Base-by-base conservation (phyloP, 805 yeast species). In the Lipomyces sp. region DNA sequence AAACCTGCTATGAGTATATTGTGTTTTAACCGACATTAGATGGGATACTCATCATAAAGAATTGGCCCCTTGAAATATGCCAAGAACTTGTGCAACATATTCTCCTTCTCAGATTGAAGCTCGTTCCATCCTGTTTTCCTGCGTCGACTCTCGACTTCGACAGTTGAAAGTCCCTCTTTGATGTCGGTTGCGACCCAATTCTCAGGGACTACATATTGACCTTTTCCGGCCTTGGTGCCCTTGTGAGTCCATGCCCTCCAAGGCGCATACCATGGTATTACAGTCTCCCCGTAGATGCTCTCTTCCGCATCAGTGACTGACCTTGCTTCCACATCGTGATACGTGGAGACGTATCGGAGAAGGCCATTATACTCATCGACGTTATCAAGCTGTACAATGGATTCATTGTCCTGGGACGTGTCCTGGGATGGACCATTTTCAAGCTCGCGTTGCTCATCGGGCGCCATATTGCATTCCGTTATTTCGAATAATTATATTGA, bases 51-150 rank as follows among this genome's bases (percentile, higher is more conserved):
- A 51, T 30, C 54, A 87, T 91, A 91, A 83, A 90, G 97, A 79
- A 91, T 90, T 73, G 97, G 97, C 82, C 97, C 97, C 73, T 90
- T 88, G 80, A 91, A 91, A 85, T 90, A 91, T 89, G 85, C 84
- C 75, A 88, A 76, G 80, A 91, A 90, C 84, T 90, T 90, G 73
- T 90, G 81, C 67, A 90, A 72, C 80, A 88, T 72, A 83, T 87
- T 89, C 82, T 90, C 96, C 73, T 85, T 81, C 78, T 90, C 96
- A 82, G 91, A 96, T 73, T 90, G 86, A 94, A 91, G 89, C 81
- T 89, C 92, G 81, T 91, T 91, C 71, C 86, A 81, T 84, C 97
- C 97, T 77, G 80, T 90, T 86, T 88, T 89, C 89, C 89, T 90
- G 84, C 95, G 86, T 85, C 97, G 88, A 79, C 82, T 86, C 76